Evolutionary conservation across 208 protist species (phyloP), one percentile per base, ranked within the genome.

Genomic region (Acanthamoeba lugdunensis): DNA sequence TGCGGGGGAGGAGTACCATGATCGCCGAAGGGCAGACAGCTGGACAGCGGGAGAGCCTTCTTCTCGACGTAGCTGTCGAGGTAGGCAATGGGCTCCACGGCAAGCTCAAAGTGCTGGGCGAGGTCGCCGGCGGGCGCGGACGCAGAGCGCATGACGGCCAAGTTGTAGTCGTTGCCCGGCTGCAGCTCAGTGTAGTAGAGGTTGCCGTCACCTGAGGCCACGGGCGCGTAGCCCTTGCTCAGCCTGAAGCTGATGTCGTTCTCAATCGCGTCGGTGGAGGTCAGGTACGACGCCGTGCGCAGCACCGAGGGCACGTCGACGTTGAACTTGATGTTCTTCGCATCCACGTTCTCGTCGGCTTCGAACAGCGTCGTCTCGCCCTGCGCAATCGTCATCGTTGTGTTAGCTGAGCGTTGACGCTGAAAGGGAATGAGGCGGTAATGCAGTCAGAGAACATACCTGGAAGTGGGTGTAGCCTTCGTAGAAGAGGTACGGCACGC

Each of bases 401-500:
- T 5, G 9, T 16, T 25, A 25, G 14, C 52, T 16, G 13, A 16
- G 56, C 6, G 13, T 11, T 63, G 56, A 25, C 14, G 56, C 13
- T 8, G 33, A 82, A 14, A n/a, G 33, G 73, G 30, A 85, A 18
- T 7, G 30, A 50, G 45, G 77, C 37, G 11, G 45, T 14, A 23
- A 25, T 9, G n/a, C 4, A 7, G 21, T 9, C 3, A 37, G 50
- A 8, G 16, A 23, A 13, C 6, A 41, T 84, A 84, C 75, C 75
- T 82, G 69, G 30, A 93, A 79, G 54, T 93, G 90, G 16, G 71
- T 84, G 30, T 93, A 23, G 52, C 69, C 90, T 4, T 84, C 90
- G 54, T 84, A 84, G 56, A 41, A 84, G 48, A 93, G 90, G 54
- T 93, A 93, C 9, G 90, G 69, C 69, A 93, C 48, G 28, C 21